Base-by-base conservation (phyloP, 176 grass and related monocot genomes). In the Carex littledalei region DNA sequence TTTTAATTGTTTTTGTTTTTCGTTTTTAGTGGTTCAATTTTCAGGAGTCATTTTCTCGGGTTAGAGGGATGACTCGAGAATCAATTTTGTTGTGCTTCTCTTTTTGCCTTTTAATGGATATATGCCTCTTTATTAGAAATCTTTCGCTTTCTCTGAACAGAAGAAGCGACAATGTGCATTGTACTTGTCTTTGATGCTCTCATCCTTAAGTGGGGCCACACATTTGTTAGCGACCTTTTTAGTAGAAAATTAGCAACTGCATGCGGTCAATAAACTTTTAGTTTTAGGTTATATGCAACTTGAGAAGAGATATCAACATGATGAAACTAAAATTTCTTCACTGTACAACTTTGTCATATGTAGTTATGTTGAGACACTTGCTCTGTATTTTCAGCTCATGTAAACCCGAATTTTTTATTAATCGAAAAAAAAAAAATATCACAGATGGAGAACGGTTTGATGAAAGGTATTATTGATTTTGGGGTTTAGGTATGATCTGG, bases 61-160 rank as follows among this genome's bases (percentile, higher is more conserved):
- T 81, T 5, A 8, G 20, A 47, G 34, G 32, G 79, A 45, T 64
- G 79, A 81, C 34, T 64, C 58, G 35, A 81, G 79, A 81, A 64
- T 64, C 79, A 82, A 82, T 82, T 82, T 82, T 82, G 79, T 63
- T 82, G 79, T 64, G 49, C 34, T 82, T 57, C 14, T 63, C 21
- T 82, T 65, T 65, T 24, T 2, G 4, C 58, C 29, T 65, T 78
- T 65, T 82, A 82, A 82, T 82, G 59, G 79, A 50, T 65, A 82
- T 49, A 81, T 64, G 32, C 16, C 35, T 63, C 45, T 62, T 63
- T 62, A 43, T 82, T 82, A 82, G 35, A 65, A 29, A 65, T 45
- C 34, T 63, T 11, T 82, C 59, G 16, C 37, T 82, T 49, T 82
- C 61, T 24, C 21, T 3, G 20, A 78, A 56, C 24, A 34, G 47